Conservation (phyloP, 495 filamentous ascomycete species). For the Penicillium cataractarum region DNA sequence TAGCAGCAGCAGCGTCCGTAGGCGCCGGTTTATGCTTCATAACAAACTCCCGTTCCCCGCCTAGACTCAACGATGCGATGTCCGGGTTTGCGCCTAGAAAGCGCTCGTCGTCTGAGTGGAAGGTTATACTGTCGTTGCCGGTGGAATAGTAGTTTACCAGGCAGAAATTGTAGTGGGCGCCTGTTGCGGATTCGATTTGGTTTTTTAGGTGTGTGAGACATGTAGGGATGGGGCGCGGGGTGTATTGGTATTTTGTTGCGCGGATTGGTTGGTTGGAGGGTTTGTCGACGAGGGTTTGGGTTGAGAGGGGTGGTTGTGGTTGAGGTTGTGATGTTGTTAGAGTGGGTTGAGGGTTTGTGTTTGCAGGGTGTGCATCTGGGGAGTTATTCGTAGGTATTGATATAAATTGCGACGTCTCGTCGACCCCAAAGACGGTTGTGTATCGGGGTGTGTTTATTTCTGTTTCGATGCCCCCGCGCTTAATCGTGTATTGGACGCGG, state of each 20-base stretch:
- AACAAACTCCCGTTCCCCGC: slow-evolving; percentile 66
- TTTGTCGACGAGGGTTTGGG: not conserved
- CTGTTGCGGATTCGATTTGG: slow-evolving; percentile 59
- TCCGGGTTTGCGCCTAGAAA: slow-evolving; percentile 68
- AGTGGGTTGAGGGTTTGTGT: slow-evolving; percentile 15
- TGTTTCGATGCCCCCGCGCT: slow-evolving; percentile 58
- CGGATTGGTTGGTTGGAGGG: slow-evolving; percentile 34
- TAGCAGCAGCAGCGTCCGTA: not conserved
- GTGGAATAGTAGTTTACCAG: slow-evolving; percentile 77
- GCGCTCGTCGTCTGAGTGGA: slow-evolving; percentile 75
- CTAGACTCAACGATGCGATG: slow-evolving; percentile 74
- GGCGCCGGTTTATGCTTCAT: slow-evolving; percentile 66
- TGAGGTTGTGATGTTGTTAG: slow-evolving; percentile 5
- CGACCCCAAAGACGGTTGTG: slow-evolving; percentile 74
- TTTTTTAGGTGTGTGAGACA: slow-evolving; percentile 62
- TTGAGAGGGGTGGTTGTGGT: not conserved
- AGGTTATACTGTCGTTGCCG: slow-evolving; percentile 71
- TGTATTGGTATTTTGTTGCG: slow-evolving; percentile 54
- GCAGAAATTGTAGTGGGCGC: slow-evolving; percentile 67
- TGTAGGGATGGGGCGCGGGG: slow-evolving; percentile 66
- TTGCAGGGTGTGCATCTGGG: slow-evolving; percentile 6
- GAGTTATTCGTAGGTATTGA: not conserved
- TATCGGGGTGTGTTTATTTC: slow-evolving; percentile 67
- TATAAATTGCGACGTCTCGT: slow-evolving; percentile 55
- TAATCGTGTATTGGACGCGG: slow-evolving; percentile 70